A percentile compares a stretch with the other conserved stretches of the same genome.
Evolutionary conservation across 2,329 filamentous ascomycete genomes (phyloP).

Genomic region (Diplodia mutila): DNA sequence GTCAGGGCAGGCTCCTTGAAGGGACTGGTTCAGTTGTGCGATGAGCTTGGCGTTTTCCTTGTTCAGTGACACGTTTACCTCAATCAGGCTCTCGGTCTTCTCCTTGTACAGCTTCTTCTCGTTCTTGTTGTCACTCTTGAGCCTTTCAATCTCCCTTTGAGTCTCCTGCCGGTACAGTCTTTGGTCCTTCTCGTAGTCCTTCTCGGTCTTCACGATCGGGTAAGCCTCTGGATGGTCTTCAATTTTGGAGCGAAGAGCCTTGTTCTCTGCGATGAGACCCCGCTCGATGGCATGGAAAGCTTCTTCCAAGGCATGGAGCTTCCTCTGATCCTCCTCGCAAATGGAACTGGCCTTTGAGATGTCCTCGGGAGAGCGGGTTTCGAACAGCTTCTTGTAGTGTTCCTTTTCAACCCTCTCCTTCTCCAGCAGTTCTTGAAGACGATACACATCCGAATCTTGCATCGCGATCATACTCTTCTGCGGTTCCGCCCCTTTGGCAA

Average conservation of each 20-base stretch:
- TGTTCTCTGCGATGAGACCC: too few species aligned
- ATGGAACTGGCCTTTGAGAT: not conserved
- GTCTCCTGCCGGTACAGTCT: too few species aligned
- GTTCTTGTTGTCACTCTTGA: not conserved
- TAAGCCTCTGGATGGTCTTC: too few species aligned
- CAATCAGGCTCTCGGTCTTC: not conserved
- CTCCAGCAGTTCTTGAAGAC: not conserved
- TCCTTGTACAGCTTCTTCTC: not conserved
- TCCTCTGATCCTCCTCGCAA: not conserved
- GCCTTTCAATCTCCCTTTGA: not conserved
- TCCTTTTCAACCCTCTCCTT: not conserved
- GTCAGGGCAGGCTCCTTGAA: not conserved
- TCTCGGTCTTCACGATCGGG: too few species aligned
- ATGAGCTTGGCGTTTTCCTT: not conserved
- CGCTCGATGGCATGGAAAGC: not conserved
- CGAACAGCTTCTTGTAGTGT: not conserved
- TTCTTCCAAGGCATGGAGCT: not conserved
- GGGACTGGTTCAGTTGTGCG: too few species aligned
- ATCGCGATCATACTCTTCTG: not conserved
- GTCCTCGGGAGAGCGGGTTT: not conserved
- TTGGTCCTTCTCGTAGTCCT: too few species aligned
- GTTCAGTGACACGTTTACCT: not conserved
- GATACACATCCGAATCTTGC: not conserved
- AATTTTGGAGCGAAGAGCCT: too few species aligned
- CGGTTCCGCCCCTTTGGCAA: not conserved